Evolutionary conservation across 495 filamentous ascomycete species (phyloP), one percentile per base, ranked within the genome.

Genomic region (Hypoxylon fragiforme): DNA sequence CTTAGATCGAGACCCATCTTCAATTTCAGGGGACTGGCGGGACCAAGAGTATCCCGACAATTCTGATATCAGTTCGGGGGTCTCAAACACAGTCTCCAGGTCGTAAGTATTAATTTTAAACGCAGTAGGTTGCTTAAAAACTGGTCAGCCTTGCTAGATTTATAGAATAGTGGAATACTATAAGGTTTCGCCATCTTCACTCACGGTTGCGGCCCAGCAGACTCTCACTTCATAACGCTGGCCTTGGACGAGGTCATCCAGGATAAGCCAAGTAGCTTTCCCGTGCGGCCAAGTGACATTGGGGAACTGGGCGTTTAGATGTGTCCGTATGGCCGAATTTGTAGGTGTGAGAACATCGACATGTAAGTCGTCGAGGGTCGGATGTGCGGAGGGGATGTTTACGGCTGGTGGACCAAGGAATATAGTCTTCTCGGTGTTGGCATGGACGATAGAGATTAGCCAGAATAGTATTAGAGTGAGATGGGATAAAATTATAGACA

Each of bases 191-290:
- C 62, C 45, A 49, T 26, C 13, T 24, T 51, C 15, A 78, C 87
- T 70, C 81, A 95, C 92, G 22, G 85, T 95, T 35, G 94, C 94
- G 56, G 88, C 76, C 94, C 94, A 98, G 72, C 94, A 98, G 54
- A 97, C 78, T 16, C 94, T 82, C 24, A 96, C 83, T 75, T 98
- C 94, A 75, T 97, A 96, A 52, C 92, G 82, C 62, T 87, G 86
- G 7, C 83, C 80, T 14, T 83, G 78, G 14, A 69, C 77, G 41
- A 98, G 78, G n/a, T 81, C 72, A 45, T 91, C 81, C n/a, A 98
- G 80, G 24, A 92, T 76, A 58, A 88, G 82, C 94, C 94, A 97
- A 31, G 90, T 85, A 22, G 85, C 73, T 15, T 77, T 72, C 5
- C 90, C 91, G 3, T 74, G 50, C n/a, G 77, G 78, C 3, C 71